These are phyloP conservation scores for Hsuehochloa calcarea DNA, from an alignment of 176 grass and related monocot species.

Conservation along the genomic window DNA sequence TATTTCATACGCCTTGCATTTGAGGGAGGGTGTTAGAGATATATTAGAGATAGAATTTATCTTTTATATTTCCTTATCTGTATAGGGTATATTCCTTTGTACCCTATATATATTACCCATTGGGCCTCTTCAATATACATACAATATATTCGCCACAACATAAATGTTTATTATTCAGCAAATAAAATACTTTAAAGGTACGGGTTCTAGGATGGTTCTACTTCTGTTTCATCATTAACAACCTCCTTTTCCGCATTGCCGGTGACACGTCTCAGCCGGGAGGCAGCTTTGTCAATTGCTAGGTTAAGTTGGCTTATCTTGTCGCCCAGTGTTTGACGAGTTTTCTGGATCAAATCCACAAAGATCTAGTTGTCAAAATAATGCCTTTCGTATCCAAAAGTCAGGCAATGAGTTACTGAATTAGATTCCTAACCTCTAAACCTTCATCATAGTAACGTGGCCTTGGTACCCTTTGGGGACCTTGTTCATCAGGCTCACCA, in stretches of 20 bases:
- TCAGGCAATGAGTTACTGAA: neutral
- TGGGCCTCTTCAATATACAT: too few relatives aligned
- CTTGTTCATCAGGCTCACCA: conserved; percentile 44
- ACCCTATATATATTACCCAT: too few relatives aligned
- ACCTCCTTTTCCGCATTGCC: conserved; percentile 45
- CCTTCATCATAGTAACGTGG: conserved; percentile 54
- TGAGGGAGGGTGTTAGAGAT: too few relatives aligned
- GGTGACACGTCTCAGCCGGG: conserved; percentile 43
- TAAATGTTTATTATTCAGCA: neutral
- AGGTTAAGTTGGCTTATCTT: conserved; percentile 66
- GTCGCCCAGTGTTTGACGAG: conserved; percentile 63
- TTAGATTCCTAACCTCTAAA: conserved; percentile 45
- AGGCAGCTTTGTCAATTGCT: conserved; percentile 63
- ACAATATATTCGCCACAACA: too few relatives aligned
- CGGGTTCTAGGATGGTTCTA: conserved; percentile 46
- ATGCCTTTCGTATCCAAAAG: neutral
- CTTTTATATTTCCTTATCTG: too few relatives aligned
- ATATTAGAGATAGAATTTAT: too few relatives aligned
- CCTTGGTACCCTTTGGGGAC: conserved; percentile 30
- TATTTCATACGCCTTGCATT: too few relatives aligned
- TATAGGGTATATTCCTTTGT: too few relatives aligned
- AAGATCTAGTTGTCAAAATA: conserved; percentile 13
- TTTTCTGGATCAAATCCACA: conserved; percentile 45
- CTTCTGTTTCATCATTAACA: conserved; percentile 46
- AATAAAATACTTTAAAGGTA: conserved; percentile 19